Evolutionary conservation across 345 rosid genomes (phyloP).

Genomic region (Gossypium sturtianum): DNA sequence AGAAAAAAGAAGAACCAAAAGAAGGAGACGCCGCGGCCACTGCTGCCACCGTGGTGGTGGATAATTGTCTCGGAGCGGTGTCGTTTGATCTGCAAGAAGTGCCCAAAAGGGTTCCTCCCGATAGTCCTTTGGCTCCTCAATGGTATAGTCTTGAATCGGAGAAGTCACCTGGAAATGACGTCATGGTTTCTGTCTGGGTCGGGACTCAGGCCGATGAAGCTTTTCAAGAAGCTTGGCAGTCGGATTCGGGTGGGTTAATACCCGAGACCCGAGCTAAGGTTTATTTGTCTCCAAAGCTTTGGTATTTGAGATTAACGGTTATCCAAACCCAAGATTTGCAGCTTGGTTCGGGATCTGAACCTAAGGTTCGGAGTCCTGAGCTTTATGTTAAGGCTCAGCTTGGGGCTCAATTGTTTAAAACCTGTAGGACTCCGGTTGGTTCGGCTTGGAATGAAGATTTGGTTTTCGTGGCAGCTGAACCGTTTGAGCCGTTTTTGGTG

Average conservation of each 20-base stretch:
- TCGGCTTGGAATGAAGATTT: conserved; percentile 90
- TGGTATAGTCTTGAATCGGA: conserved; percentile 88
- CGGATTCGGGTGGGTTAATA: conserved; percentile 85
- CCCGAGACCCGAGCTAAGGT: conserved; percentile 92
- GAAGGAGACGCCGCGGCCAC: background rate
- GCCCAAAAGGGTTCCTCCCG: conserved; percentile 83
- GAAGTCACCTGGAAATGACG: conserved; percentile 61
- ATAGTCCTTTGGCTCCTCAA: conserved; percentile 89
- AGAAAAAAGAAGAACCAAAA: conserved; percentile 17
- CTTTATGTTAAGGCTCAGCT: conserved; percentile 79
- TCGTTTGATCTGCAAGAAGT: conserved; percentile 87
- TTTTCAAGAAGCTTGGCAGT: conserved; percentile 95
- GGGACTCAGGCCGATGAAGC: conserved; percentile 96
- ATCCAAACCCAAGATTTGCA: conserved; percentile 96
- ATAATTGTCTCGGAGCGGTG: conserved; percentile 71
- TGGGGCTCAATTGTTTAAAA: conserved; percentile 77
- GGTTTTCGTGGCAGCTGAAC: conserved; percentile 86
- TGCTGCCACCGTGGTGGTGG: conserved; percentile 3
- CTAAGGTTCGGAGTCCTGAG: conserved; percentile 61
- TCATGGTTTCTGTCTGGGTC: conserved; percentile 87
- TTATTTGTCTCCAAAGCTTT: conserved; percentile 84
- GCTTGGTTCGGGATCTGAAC: conserved; percentile 50
- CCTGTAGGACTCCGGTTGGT: conserved; percentile 52
- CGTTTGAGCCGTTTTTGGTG: conserved; percentile 85
- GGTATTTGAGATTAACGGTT: conserved; percentile 96